Percentiles rank a stretch among this genome's conserved stretches.
These are phyloP conservation scores for Cladophialophora psammophila DNA, from an alignment of 2,329 filamentous ascomycete genomes.

Conservation along the genomic window DNA sequence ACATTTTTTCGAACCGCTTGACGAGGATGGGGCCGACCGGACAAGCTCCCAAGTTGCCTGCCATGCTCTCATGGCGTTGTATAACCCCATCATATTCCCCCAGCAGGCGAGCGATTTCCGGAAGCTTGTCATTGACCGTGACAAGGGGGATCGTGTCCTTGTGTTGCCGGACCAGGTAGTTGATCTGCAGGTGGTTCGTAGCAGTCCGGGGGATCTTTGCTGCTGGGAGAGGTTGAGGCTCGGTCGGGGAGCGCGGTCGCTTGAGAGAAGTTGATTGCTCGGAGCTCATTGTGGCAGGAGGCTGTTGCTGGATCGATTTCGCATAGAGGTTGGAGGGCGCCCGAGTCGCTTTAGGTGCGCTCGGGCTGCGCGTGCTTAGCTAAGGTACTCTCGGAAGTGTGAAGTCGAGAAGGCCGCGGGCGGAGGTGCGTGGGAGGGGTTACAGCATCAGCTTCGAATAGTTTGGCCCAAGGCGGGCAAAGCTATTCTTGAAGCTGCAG, in stretches of 20 bases:
- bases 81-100: conserved; percentile 85
- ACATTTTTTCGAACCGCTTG: conserved; percentile 84
- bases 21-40: conserved; percentile 82
- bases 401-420: conserved; percentile 13
- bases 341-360: conserved; percentile 36
- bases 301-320: conserved; percentile 26
- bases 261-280: conserved; percentile 50
- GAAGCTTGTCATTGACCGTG: conserved; percentile 72
- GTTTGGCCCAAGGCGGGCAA: conserved; percentile 26
- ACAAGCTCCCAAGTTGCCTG: conserved; percentile 82
- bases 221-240: conserved; percentile 48
- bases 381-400: conserved; percentile 15
- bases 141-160: conserved; percentile 68
- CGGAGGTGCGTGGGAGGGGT: conserved; percentile 31
- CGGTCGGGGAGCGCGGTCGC: conserved; percentile 55
- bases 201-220: conserved; percentile 62
- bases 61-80: conserved; percentile 84
- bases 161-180: conserved; percentile 70
- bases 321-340: conserved; percentile 29
- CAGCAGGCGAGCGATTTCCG: conserved; percentile 74
- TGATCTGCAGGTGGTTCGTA: conserved; percentile 69
- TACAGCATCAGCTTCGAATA: conserved; percentile 32
- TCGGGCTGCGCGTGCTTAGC: conserved; percentile 34
- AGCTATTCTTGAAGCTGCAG: conserved; percentile 38
- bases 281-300: conserved; percentile 42